Conservation (phyloP, 768 basidiomycete genomes). For the Russula ochroleuca region DNA sequence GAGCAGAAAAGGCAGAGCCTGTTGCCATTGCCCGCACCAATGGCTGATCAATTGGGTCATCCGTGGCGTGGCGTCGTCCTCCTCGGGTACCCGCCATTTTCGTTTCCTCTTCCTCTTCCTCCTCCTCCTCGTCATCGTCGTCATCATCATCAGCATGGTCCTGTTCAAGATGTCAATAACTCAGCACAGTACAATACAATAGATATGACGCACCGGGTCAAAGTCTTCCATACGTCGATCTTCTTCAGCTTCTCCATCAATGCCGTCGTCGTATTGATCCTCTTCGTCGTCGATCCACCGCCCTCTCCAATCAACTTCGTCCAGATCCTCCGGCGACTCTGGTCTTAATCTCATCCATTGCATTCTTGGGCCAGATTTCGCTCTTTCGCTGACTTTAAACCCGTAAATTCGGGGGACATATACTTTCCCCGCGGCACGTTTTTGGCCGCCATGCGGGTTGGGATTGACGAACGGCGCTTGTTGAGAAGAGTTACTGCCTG, state of each 20-base stretch:
- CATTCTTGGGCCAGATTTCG: slow-evolving; percentile 95
- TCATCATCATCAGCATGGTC: slow-evolving; percentile 45
- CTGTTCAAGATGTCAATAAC: slow-evolving; percentile 22
- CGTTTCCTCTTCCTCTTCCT: slow-evolving; percentile 45
- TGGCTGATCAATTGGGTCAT: slow-evolving; percentile 13
- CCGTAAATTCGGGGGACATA: slow-evolving; percentile 95
- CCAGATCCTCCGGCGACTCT: slow-evolving; percentile 71
- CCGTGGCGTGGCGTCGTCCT: slow-evolving; percentile 23
- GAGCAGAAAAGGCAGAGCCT: slow-evolving; percentile 14
- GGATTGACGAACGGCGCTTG: slow-evolving; percentile 71
- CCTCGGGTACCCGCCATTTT: slow-evolving; percentile 26
- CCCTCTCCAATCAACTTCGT: slow-evolving; percentile 86
- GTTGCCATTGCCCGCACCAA: slow-evolving; percentile 21
- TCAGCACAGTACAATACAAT: slow-evolving; percentile 2
- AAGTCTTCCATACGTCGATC: slow-evolving; percentile 85
- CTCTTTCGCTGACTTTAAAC: slow-evolving; percentile 94
- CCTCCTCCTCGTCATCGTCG: slow-evolving; percentile 52
- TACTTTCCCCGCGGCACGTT: slow-evolving; percentile 78
- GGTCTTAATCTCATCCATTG: slow-evolving; percentile 91
- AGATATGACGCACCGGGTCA: slow-evolving; percentile 56
- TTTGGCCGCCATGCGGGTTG: slow-evolving; percentile 85
- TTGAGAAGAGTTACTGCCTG: slow-evolving; percentile 46
- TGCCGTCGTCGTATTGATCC: slow-evolving; percentile 57
- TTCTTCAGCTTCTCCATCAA: slow-evolving; percentile 39
- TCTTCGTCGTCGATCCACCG: slow-evolving; percentile 82